Percentiles rank a stretch among this genome's conserved stretches.
These are phyloP conservation scores for Sequoia sempervirens DNA, from an alignment of 75 land plant genomes.

Conservation along the genomic window DNA sequence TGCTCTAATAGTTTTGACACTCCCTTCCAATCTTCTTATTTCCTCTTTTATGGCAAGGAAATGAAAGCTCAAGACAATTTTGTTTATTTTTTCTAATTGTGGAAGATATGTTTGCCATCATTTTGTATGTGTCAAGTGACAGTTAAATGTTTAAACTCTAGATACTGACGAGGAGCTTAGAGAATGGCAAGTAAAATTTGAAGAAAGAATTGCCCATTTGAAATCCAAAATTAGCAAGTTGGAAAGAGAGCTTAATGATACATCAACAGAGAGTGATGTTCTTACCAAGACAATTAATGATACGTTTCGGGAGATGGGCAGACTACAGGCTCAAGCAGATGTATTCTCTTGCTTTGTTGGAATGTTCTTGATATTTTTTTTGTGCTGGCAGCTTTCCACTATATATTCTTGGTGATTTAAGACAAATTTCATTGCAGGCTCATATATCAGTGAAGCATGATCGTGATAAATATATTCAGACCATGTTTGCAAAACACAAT, in stretches of 20 bases:
- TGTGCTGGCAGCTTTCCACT: not conserved
- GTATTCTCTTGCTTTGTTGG: slow-evolving; percentile 32
- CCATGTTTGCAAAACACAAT: slow-evolving; percentile 60
- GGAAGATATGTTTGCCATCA: not conserved
- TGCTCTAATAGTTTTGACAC: not conserved
- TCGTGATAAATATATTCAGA: slow-evolving; percentile 57
- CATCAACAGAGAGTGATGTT: slow-evolving; percentile 28
- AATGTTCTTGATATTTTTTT: not conserved
- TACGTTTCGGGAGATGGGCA: slow-evolving; percentile 48
- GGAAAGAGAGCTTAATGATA: slow-evolving; percentile 58
- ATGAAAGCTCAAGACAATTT: not conserved
- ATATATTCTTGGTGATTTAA: not conserved
- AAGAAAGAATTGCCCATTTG: slow-evolving; percentile 50
- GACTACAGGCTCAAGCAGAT: slow-evolving; percentile 82
- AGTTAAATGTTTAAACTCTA: slow-evolving; percentile 12
- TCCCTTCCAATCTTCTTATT: not conserved
- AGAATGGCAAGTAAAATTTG: slow-evolving; percentile 83
- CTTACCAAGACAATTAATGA: slow-evolving; percentile 38
- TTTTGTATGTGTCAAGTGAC: not conserved
- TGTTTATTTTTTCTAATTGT: not conserved
- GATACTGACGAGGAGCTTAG: slow-evolving; percentile 87
- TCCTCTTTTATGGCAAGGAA: not conserved
- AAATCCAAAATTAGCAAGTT: slow-evolving; percentile 42
- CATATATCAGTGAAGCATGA: slow-evolving; percentile 43
- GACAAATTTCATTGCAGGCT: slow-evolving; percentile 36